phyloP scores from a whole-genome alignment of 2,329 filamentous ascomycete genomes.

The Phaeosphaeriaceae sp. region DNA sequence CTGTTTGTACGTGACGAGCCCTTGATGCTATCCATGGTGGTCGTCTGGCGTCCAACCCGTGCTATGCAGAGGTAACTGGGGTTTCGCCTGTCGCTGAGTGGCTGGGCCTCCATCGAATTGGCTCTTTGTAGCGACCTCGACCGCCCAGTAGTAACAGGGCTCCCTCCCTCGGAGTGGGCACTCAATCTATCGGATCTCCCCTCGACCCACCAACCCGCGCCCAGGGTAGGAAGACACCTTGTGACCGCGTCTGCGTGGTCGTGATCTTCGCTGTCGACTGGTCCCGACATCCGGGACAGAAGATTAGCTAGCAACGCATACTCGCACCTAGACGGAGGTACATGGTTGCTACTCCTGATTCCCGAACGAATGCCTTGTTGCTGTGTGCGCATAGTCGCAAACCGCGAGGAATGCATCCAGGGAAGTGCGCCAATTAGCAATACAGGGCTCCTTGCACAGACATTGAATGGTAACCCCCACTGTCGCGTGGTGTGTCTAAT shows the following conservation, averaged over 20 bases:
- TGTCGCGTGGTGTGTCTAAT: background rate
- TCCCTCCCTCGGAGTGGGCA: background rate
- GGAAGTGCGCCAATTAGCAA: background rate
- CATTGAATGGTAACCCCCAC: constrained; percentile 1
- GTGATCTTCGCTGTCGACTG: background rate
- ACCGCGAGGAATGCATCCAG: background rate
- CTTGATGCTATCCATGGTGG: too few species aligned
- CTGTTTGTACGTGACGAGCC: background rate
- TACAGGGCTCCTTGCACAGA: background rate
- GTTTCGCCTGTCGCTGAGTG: constrained; percentile 19
- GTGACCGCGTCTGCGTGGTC: background rate
- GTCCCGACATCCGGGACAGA: constrained; percentile 5
- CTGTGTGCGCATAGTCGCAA: constrained; percentile 9
- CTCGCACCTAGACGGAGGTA: too few species aligned
- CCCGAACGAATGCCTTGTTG: too few species aligned
- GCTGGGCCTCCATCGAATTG: constrained; percentile 12
- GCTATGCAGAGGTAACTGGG: constrained; percentile 6
- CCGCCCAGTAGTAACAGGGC: constrained; percentile 8
- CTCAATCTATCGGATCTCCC: constrained; percentile 7
- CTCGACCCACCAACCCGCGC: constrained; percentile 3
- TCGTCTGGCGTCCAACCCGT: constrained; percentile 6
- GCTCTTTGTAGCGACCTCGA: constrained; percentile 11
- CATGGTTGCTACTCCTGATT: too few species aligned
- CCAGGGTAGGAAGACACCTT: constrained; percentile 6
- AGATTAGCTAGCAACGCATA: constrained; percentile 1